Base-by-base conservation (phyloP, 2,329 filamentous ascomycete species). In the Cyphellophora attinorum region DNA sequence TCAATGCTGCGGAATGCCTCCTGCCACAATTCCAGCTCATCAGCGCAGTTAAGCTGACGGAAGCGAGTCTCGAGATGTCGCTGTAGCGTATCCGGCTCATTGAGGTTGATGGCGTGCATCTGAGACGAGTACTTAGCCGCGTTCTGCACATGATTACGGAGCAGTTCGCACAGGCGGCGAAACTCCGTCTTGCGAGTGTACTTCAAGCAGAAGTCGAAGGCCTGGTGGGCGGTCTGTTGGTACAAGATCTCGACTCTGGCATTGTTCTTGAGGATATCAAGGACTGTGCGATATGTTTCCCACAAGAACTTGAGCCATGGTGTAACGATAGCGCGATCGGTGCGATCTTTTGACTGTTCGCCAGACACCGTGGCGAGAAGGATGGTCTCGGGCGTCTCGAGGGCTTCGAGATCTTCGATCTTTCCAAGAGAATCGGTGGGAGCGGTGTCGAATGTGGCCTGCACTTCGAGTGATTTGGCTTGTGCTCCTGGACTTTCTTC, bases 181-280 rank as follows among this genome's bases (percentile, higher is more conserved):
- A 98, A 98, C 68, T 98, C 91, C 48, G 91, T 98, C 80, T 98
- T 98, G 58, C 91, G 81, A 50, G 86, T 84, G 65, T 96, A 96
- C 67, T 94, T 93, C 56, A 91, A 79, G 65, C 91, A 98, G 68
- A 98, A 98, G 60, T 94, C 85, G 70, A 98, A 98, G 33, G 91
- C 91, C 68, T 96, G 91, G 62, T 89, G 85, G 50, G 91, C 91
- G 36, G 91, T 98, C 62, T 81, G 86, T 75, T 98, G 91, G 66
- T 98, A 98, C 69, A 96, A 89, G 39, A 93, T 78, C 69, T 98
- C 91, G 38, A 98, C 76, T 40, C 91, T 81, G 38, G 91, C 89
- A 70, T 98, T 98, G 74, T 98, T 98, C 70, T 93, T 88, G 55
- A 98, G 79, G 54, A 98, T 98, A 55, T 98, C 91, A 54, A 98